Base-by-base conservation (phyloP, 2,329 filamentous ascomycete species). In the Botryotinia narcissicola region DNA sequence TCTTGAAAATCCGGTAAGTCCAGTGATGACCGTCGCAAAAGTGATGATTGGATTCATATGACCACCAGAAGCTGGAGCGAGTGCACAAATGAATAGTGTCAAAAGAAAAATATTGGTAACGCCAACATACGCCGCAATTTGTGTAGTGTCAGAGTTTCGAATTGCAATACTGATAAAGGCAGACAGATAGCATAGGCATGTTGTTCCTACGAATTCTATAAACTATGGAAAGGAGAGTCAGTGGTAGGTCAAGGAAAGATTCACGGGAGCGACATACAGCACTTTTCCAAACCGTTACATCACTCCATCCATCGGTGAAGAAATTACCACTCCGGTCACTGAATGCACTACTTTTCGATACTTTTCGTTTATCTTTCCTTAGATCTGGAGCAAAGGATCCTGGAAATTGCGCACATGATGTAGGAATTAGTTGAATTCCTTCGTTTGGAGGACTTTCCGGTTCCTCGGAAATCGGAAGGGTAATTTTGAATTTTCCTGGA, bases 21-120 rank as follows among this genome's bases (percentile, higher is more conserved):
- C 83, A 1, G 85, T 84, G 46, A 85, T 85, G 71, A 89, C 86
- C 0, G 86, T 88, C 0, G 85, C 83, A 59, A 88, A 82, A 0
- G 86, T 88, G 63, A 89, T 88, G 5, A 85, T 80, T 1, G 87
- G 87, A 76, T 87, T 89, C 67, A 89, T 81, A 77, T 89, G 87
- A 0, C 85, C 86, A 22, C 86, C 86, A 2, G 84, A 86, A 1
- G 85, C 82, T 0, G 86, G 84, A 0, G 83, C 85, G 37, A 86
- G 84, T 0, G 82, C 82, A 63, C 83, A 86, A 51, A 88, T 87
- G 75, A 88, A 85, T 0, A 89, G 78, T 0, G 84, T 82, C 22
- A 87, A 80, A 22, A 81, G 77, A 10, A 83, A 57, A 0, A 81
- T 74, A 57, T 81, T 82, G 1, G 79, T 75, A 0, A 82, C 69